Conservation (phyloP, 148 eudicot species). For the Pharnaceum exiguum region DNA sequence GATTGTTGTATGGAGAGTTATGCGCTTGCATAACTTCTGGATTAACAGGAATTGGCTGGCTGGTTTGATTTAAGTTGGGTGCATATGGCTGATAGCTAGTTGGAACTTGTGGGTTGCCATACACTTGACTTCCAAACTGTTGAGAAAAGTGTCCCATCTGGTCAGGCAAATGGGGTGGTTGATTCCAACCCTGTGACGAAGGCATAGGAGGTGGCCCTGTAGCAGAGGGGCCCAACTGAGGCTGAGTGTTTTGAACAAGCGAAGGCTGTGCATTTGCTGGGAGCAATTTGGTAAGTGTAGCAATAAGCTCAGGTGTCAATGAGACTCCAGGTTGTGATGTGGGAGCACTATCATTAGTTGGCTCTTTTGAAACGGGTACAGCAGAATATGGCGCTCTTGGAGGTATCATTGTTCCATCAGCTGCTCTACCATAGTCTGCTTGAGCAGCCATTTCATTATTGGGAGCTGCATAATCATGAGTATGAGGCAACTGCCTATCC, state of each 20-base stretch:
- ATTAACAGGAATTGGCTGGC: slow-evolving; percentile 22
- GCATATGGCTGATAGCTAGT: slow-evolving; percentile 35
- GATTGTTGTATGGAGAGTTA: slow-evolving; percentile 33
- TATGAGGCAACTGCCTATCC: slow-evolving; percentile 30
- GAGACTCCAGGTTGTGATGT: slow-evolving; percentile 47
- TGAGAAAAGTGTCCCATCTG: slow-evolving; percentile 39
- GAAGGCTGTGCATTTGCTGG: slow-evolving; percentile 47
- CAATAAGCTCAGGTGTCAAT: slow-evolving; percentile 85
- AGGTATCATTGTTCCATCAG: slow-evolving; percentile 27
- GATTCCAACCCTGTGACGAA: slow-evolving; percentile 46
- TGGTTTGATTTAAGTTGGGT: slow-evolving; percentile 19
- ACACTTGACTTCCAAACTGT: slow-evolving; percentile 38
- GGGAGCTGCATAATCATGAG: slow-evolving; percentile 37
- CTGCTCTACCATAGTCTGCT: slow-evolving; percentile 32
- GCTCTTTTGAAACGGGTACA: slow-evolving; percentile 29
- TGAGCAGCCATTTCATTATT: slow-evolving; percentile 35
- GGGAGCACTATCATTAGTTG: slow-evolving; percentile 24
- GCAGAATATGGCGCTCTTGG: slow-evolving; percentile 29
- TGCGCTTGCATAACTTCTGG: slow-evolving; percentile 40
- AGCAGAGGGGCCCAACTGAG: slow-evolving; percentile 29
- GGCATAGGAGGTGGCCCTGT: slow-evolving; percentile 18
- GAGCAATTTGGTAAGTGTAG: slow-evolving; percentile 63
- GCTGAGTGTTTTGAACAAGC: slow-evolving; percentile 30
- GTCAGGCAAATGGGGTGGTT: slow-evolving; percentile 36
- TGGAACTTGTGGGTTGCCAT: slow-evolving; percentile 29